Base-by-base conservation (phyloP, 768 basidiomycete species). In the Leccinum truebloodii region DNA sequence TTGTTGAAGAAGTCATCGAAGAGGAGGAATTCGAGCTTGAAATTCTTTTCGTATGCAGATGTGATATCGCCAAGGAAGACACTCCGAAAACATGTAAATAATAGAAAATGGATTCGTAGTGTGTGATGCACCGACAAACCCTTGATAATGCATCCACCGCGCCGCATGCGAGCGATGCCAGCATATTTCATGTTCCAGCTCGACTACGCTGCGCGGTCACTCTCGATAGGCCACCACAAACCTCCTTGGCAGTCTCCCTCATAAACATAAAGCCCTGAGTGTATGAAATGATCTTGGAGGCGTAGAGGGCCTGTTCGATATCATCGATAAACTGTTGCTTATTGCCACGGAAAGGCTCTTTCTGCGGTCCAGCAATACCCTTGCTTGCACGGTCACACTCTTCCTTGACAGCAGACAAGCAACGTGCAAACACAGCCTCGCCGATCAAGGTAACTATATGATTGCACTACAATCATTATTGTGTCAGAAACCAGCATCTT, bases 241-340 rank as follows among this genome's bases (percentile, higher is more conserved):
- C 89, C 83, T 97, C 95, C 76, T 94, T 93, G 49, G 95, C 97
- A 54, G 95, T 95, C 78, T 98, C 91, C 66, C 97, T 85, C 95
- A 99, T 97, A 71, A 99, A 86, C 87, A 99, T 96, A 83, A 98
- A 99, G 66, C 97, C 97, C 79, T 99, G 97, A 5, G 96, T 93
- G 83, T 99, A 99, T 32, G 96, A 98, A 70, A 98, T 96, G 77
- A 99, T 95, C 84, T 99, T 99, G 69, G 95, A 96, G 54, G 96
- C 97, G 79, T 99, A 98, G 60, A 98, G 83, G 52, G 96, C 97
- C 77, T 98, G 97, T 79, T 98, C 97, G 63, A 99, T 89, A 77
- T 99, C 97, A 73, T 97, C 92, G 75, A 99, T 97, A 80, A 99
- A 99, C 71, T 95, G 90, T 75, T 95, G 83, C 84, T 98, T 98